A percentile compares a stretch with the other conserved stretches of the same genome.
Evolutionary conservation across 345 rosid genomes (phyloP).

Genomic region (Eucalyptus pumila): DNA sequence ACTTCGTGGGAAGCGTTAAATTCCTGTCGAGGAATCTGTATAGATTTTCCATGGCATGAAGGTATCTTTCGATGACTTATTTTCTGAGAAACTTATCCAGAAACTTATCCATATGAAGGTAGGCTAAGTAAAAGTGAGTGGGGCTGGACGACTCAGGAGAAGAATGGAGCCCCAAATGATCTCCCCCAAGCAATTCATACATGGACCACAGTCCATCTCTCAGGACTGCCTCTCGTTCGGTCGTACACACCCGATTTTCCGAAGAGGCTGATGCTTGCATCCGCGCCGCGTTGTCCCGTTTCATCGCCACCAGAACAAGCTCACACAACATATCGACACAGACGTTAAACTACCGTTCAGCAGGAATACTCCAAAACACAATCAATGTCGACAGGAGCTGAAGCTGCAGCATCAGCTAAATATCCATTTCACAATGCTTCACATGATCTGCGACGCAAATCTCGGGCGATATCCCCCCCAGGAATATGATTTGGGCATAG

Average conservation of each 20-base stretch:
- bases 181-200: background rate
- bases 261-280: background rate
- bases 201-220: background rate
- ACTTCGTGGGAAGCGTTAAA: background rate
- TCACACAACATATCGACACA: background rate
- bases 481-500: background rate
- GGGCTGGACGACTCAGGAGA: background rate
- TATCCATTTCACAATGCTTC: background rate
- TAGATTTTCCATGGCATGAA: background rate
- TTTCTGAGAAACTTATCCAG: background rate
- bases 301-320: background rate
- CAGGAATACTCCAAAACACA: background rate
- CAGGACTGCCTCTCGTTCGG: background rate
- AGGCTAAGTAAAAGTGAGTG: background rate
- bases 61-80: background rate
- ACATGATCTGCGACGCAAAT: background rate
- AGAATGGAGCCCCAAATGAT: background rate
- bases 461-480: background rate
- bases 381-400: background rate
- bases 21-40: background rate
- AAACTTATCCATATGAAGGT: background rate
- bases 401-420: background rate
- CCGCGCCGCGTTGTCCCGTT: background rate
- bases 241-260: background rate
- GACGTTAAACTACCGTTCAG: background rate